Evolutionary conservation across 129 eudicot species (phyloP).

Genomic region (Heracleum sosnowskyi): DNA sequence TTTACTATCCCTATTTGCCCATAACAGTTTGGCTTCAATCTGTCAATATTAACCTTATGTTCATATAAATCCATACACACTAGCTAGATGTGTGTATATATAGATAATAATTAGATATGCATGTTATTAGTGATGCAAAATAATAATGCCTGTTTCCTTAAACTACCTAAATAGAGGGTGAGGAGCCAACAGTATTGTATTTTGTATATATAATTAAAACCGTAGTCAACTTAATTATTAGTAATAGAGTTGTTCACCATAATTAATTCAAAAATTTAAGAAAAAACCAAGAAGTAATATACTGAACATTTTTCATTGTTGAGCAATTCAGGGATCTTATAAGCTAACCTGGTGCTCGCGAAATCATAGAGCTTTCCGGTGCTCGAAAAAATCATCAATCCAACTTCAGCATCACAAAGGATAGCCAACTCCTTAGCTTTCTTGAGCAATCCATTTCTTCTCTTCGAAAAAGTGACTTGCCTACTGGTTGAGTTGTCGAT

Average conservation of each 20-base stretch:
- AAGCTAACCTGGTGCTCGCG: slow-evolving; percentile 59
- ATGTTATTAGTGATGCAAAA: not conserved
- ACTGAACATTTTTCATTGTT: not conserved
- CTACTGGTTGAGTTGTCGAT: slow-evolving; percentile 55
- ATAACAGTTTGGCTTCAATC: not conserved
- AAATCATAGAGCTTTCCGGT: slow-evolving; percentile 75
- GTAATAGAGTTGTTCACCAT: not conserved
- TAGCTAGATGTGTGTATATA: too few relatives aligned
- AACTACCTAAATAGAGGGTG: not conserved
- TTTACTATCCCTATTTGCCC: not conserved
- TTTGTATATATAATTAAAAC: not conserved
- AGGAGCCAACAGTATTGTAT: not conserved
- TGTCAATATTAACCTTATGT: too few relatives aligned
- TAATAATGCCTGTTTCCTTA: not conserved
- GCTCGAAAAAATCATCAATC: slow-evolving; percentile 68
- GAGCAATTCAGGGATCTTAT: not conserved
- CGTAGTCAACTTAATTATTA: not conserved
- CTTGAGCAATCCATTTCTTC: slow-evolving; percentile 78
- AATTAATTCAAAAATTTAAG: not conserved
- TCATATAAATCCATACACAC: too few relatives aligned
- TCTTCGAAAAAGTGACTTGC: slow-evolving; percentile 87
- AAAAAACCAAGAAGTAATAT: not conserved
- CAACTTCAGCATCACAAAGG: slow-evolving; percentile 80
- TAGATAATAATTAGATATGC: too few relatives aligned
- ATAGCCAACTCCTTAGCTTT: slow-evolving; percentile 77